Base-by-base conservation (phyloP, 1,284 basidiomycete species). In the Cutaneotrichosporon daszewskae region DNA sequence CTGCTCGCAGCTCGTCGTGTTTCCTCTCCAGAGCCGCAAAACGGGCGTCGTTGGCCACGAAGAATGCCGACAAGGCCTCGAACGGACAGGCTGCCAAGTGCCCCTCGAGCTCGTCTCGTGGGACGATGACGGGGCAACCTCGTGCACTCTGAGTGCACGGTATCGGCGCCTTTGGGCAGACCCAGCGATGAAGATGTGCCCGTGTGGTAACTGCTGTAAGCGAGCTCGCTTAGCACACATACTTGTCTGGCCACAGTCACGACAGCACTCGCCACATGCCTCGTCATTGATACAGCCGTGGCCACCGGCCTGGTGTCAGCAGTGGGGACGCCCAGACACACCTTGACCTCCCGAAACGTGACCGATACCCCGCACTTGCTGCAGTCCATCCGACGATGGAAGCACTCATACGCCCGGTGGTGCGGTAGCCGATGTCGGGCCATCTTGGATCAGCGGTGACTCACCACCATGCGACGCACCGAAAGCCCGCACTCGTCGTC, bases 31-130 rank as follows among this genome's bases (percentile, higher is more conserved):
- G 17, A 4, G 68, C 55, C 5, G 74, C 64, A 9, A 77, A 60
- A 26, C 74, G 74, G 23, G 68, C 55, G 39, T 74, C 73, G 55
- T 79, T 74, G 27, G 77, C 49, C 0, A 71, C 55, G 49, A 84
- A 77, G 66, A 81, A 83, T 13, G 75, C 76, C 49, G 78, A 77
- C 48, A 85, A 72, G 1, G 74, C 71, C 59, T 83, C 80, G 60
- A 83, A 85, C 2, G 79, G 64, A 56, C 84, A 85, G 0, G 67
- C 54, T 2, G 54, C 34, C 13, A 76, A 54, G 55, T 85, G 83
- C 11, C 66, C 47, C n/a, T 63, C 38, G 5, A 80, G 60, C 1
- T 60, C 51, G 19, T 54, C 59, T 23, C 79, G 75, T 4, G 73
- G 55, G 14, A 81, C 78, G 16, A 64, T 69, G 73, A 78, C 80